A percentile compares a stretch with the other conserved stretches of the same genome.
phyloP scores from a whole-genome alignment of 2,329 filamentous ascomycete genomes.

The Cordyceps cicadae region DNA sequence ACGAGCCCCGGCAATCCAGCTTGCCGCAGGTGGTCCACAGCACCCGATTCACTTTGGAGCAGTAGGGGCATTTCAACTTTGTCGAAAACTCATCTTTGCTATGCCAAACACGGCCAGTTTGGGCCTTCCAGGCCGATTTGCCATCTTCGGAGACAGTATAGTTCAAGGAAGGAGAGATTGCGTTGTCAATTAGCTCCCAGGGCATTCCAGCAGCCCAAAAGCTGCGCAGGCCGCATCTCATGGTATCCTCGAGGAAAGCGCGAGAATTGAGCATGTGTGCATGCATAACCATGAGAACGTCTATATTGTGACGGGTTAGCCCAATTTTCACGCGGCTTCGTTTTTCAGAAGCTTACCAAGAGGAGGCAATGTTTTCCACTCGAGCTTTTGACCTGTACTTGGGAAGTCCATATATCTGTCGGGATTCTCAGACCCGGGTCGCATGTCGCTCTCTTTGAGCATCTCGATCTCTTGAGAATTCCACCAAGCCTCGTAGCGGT shows the following conservation, averaged over 20 bases:
- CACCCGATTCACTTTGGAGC: conserved; percentile 32
- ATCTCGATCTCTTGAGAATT: too few relatives aligned
- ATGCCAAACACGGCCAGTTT: conserved; percentile 49
- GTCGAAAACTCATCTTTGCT: conserved; percentile 42
- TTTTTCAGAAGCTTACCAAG: conserved; percentile 38
- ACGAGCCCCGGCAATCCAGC: conserved; percentile 34
- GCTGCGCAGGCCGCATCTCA: conserved; percentile 46
- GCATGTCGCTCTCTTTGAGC: too few relatives aligned
- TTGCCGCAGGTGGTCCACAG: conserved; percentile 53
- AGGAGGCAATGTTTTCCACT: conserved; percentile 42
- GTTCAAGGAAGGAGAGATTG: conserved; percentile 51
- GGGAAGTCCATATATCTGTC: too few relatives aligned
- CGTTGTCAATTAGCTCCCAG: conserved; percentile 50
- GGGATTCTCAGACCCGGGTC: too few relatives aligned
- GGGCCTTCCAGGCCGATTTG: conserved; percentile 36
- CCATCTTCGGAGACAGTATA: conserved; percentile 42
- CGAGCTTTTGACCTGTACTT: too few relatives aligned
- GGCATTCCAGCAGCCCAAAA: conserved; percentile 59
- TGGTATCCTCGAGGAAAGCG: conserved; percentile 64
- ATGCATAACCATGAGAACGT: conserved; percentile 75
- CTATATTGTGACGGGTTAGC: conserved; percentile 25
- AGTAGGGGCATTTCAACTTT: conserved; percentile 48
- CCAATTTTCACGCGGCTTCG: neutral
- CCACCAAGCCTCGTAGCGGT: too few relatives aligned
- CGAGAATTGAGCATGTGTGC: conserved; percentile 70